Conservation (phyloP, 306 rosid species). For the Rosa persica region DNA sequence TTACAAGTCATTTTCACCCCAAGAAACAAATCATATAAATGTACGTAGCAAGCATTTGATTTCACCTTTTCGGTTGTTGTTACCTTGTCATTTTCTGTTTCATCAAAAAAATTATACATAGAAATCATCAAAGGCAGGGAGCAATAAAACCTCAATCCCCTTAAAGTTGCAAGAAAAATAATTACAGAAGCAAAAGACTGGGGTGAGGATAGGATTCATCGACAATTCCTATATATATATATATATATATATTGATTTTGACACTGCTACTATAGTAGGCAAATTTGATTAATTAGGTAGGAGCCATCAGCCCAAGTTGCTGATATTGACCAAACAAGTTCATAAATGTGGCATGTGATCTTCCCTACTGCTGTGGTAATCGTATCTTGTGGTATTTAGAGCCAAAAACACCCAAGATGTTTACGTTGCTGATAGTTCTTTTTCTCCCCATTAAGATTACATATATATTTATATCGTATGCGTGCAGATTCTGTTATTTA, state of each 20-base stretch:
- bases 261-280: background rate
- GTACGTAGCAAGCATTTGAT: background rate
- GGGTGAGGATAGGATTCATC: background rate
- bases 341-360: slow-evolving; percentile 1
- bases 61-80: background rate
- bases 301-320: background rate
- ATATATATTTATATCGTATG: background rate
- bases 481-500: background rate
- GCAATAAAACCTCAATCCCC: slow-evolving; percentile 8
- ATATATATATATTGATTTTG: background rate
- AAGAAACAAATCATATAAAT: background rate
- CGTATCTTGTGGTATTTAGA: background rate
- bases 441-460: slow-evolving; percentile 1
- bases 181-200: background rate
- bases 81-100: background rate
- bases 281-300: background rate
- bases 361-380: background rate
- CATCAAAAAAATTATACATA: background rate
- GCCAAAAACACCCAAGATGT: background rate
- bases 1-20: slow-evolving; percentile 15
- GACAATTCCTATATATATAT: background rate
- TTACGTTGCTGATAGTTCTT: background rate
- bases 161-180: background rate
- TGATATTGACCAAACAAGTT: background rate
- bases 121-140: slow-evolving; percentile 13